Evolutionary conservation across 225 moss, liverwort and hornwort species (phyloP), one percentile per base, ranked within the genome.

Genomic region (Bryoerythrophyllum caledonicum): DNA sequence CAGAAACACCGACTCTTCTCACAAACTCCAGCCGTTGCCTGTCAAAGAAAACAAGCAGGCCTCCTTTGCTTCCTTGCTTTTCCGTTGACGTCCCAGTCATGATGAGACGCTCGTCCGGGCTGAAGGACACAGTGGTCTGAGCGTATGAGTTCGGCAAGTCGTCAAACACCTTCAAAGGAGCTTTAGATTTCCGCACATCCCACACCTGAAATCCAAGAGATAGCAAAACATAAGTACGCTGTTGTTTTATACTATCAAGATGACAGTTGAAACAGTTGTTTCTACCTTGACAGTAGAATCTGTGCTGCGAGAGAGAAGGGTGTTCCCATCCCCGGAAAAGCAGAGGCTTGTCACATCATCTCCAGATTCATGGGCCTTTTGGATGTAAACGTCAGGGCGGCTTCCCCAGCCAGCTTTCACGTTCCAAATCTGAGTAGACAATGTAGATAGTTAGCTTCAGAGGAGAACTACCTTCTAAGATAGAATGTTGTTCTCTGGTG

Each of bases 371-470:
- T 99, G 99, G 56, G 95, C 95, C 68, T 91, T 93, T 70, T 86
- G 88, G 69, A 99, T 89, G 63, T 83, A 99, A 52, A 93, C 74
- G 76, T 99, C 99, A n/a, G 99, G 99, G 77, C 99, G 95, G 74
- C 93, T 93, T 74, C 99, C 99, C 99, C 99, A 99, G 69, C 99
- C 95, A 82, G 99, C 79, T 82, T 93, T 99, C 73, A 93, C 95
- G 65, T 93, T 99, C 99, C 99, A 99, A 48, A 99, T 81, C 93
- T 99, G 76, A 53, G 66, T 52, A 78, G 62, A 72, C 60, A 73
- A 68, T 38, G 26, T 4, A 72, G 34, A 40, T 61, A 20, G 74
- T 8, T 30, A 62, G 34, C 72, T 38, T 60, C 57, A 81, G 63
- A 62, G 35, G 27, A 74, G 58, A 44, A 35, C 4, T 12, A 27